These are phyloP conservation scores for Leptographium wingfieldii DNA, from an alignment of 2,329 filamentous ascomycete genomes.

Conservation along the genomic window DNA sequence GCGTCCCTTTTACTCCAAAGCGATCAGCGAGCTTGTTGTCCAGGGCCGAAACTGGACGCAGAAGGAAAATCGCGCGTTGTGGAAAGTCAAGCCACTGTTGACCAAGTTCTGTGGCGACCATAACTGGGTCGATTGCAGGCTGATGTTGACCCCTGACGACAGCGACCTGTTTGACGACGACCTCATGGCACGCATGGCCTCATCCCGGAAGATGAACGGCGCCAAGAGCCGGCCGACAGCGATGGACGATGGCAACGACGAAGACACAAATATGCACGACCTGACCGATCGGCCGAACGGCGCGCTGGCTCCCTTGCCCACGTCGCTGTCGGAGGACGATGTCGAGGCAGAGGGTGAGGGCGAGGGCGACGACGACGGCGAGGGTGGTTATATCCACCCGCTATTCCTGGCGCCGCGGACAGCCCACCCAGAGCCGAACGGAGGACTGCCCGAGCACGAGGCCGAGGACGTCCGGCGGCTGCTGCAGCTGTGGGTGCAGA, in stretches of 20 bases:
- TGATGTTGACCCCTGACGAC: slow-evolving; percentile 44
- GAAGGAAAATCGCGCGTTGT: slow-evolving; percentile 60
- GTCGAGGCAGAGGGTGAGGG: not conserved
- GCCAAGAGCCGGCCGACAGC: not conserved
- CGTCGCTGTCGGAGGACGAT: not conserved
- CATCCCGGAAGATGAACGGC: not conserved
- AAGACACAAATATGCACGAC: not conserved
- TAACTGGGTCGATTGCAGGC: slow-evolving; percentile 50
- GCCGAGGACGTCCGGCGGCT: slow-evolving; percentile 67
- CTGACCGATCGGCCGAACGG: not conserved
- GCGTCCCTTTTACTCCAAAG: slow-evolving; percentile 60
- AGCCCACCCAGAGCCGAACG: slow-evolving; percentile 53
- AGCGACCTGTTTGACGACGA: slow-evolving; percentile 40
- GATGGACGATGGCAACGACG: not conserved
- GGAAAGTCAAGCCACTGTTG: slow-evolving; percentile 61
- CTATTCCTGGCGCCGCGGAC: slow-evolving; percentile 56
- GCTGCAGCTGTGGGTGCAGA: slow-evolving; percentile 67
- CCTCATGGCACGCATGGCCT: slow-evolving; percentile 22
- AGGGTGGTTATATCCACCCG: slow-evolving; percentile 51
- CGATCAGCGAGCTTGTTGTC: slow-evolving; percentile 55
- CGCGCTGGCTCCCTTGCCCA: not conserved
- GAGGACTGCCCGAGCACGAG: slow-evolving; percentile 59
- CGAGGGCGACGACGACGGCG: not conserved
- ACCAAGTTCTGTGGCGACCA: slow-evolving; percentile 65
- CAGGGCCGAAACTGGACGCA: slow-evolving; percentile 61